Percentiles rank a stretch among this genome's conserved stretches.
These are phyloP conservation scores for Akanthomyces lecanii DNA, from an alignment of 2,329 filamentous ascomycete genomes.

Conservation along the genomic window DNA sequence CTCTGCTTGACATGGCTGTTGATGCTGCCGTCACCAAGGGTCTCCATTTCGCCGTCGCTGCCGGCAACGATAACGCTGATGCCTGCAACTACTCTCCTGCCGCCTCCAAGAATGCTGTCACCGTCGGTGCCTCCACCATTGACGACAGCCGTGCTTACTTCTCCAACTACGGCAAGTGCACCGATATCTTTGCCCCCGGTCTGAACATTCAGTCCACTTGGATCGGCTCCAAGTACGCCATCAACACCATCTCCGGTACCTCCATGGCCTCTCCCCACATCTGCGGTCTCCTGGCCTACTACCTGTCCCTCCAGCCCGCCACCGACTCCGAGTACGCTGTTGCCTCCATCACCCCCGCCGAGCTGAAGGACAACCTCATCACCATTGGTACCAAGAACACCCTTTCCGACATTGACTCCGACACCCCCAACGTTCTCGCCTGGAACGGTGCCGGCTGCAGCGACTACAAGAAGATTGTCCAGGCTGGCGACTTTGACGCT, in stretches of 20 bases:
- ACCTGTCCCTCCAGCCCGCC: conserved; percentile 90
- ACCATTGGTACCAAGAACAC: conserved; percentile 73
- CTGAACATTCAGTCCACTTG: conserved; percentile 97
- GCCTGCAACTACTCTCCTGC: conserved; percentile 99
- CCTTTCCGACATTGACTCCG: conserved; percentile 75
- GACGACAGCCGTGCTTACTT: conserved; percentile 98
- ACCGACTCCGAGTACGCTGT: conserved; percentile 88
- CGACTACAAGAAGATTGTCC: conserved; percentile 84
- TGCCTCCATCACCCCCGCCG: conserved; percentile 82
- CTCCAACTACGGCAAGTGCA: conserved; percentile 99
- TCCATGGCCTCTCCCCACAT: conserved; percentile 99
- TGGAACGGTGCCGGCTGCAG: conserved; percentile 96
- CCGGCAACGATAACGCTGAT: conserved; percentile 97
- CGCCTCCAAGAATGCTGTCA: conserved; percentile 85
- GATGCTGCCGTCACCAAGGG: conserved; percentile 90
- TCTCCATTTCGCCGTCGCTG: conserved; percentile 96
- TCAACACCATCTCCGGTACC: conserved; percentile 98
- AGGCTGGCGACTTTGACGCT: conserved; percentile 65
- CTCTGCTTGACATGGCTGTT: conserved; percentile 83
- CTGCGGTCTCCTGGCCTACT: conserved; percentile 93
- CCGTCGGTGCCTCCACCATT: conserved; percentile 90
- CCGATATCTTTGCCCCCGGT: conserved; percentile 97
- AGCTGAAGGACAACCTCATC: conserved; percentile 88
- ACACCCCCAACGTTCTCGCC: conserved; percentile 91
- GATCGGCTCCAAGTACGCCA: conserved; percentile 92